Evolutionary conservation across 257 asterid species (phyloP).

Genomic region (Solanum pennellii): DNA sequence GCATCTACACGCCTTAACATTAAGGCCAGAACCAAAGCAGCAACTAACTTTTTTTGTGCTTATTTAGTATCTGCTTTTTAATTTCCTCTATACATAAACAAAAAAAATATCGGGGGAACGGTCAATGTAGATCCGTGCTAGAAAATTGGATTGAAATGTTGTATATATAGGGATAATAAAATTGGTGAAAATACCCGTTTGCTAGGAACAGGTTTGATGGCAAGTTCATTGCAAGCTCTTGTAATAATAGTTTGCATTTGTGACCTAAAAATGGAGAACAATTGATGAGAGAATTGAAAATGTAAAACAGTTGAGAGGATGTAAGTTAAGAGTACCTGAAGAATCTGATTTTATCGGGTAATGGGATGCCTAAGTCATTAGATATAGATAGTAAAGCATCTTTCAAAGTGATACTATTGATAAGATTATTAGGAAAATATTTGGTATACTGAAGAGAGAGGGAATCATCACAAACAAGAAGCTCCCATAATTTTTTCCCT

Average conservation of each 20-base stretch:
- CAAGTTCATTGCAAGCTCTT: conserved; percentile 86
- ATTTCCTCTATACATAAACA: not conserved
- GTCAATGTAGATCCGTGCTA: not conserved
- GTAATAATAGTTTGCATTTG: conserved; percentile 97
- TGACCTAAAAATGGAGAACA: conserved; percentile 40
- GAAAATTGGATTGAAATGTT: not conserved
- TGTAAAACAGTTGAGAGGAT: not conserved
- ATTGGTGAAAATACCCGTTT: conserved; percentile 44
- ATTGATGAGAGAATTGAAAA: not conserved
- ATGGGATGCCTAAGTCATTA: conserved; percentile 69
- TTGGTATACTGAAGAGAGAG: conserved; percentile 89
- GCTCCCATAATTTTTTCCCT: conserved; percentile 97
- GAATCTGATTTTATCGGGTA: conserved; percentile 72
- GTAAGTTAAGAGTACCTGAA: conserved; percentile 44
- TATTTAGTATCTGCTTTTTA: no score
- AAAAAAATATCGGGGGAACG: not conserved
- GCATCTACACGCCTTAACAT: not conserved
- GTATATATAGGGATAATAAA: not conserved
- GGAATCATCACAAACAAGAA: conserved; percentile 73
- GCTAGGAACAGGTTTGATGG: conserved; percentile 71
- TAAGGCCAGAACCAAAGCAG: not conserved
- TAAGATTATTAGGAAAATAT: conserved; percentile 84
- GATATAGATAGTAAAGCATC: conserved; percentile 60
- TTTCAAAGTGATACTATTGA: conserved; percentile 88
- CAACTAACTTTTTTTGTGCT: not conserved